Evolutionary conservation across 805 yeast genomes (phyloP), one percentile per base, ranked within the genome.

Genomic region (Teunomyces lycoperdinae): DNA sequence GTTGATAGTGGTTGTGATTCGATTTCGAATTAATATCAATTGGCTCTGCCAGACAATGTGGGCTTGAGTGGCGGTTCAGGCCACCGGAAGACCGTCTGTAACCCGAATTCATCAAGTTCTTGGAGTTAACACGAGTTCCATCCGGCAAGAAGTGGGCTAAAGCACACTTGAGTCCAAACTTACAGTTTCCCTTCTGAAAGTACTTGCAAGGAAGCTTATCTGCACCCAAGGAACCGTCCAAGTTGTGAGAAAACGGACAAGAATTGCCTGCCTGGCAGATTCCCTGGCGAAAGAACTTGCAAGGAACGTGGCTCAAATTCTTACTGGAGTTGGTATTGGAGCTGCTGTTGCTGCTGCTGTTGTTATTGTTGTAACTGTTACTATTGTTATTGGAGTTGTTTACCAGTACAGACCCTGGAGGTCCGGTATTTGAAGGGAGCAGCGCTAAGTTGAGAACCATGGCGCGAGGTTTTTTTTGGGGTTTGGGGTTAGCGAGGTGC

Each of bases 151-250:
- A 78, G 68, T 92, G 99, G 5, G 96, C 96, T 59, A 92, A 78
- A 1, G 97, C 98, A 72, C 99, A 92, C 60, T 90, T 91, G 44
- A 81, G 73, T 3, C 99, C 99, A 66, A 92, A 92, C 68, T 90
- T 90, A 68, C 99, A 92, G 62, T 90, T 89, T n/a, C 98, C 98
- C 69, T 88, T 88, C 60, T 87, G 94, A 66, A 89, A 92, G 67
- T 91, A 92, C 73, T 90, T 91, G 76, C 99, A 92, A 5, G 91
- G 89, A 38, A 77, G 71, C 41, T 75, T 67, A 43, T 78, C 83
- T n/a, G 76, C 75, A 28, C 70, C 71, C 31, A 71, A 68, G n/a
- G 75, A 63, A 4, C 78, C 73, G 47, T 84, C 87, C 44, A 80
- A 61, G 42, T 85, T 76, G 64, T 92, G 99, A 30, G 94, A 84